These are phyloP conservation scores for Diaporthe sp. DNA, from an alignment of 2,329 filamentous ascomycete species.

Conservation along the genomic window DNA sequence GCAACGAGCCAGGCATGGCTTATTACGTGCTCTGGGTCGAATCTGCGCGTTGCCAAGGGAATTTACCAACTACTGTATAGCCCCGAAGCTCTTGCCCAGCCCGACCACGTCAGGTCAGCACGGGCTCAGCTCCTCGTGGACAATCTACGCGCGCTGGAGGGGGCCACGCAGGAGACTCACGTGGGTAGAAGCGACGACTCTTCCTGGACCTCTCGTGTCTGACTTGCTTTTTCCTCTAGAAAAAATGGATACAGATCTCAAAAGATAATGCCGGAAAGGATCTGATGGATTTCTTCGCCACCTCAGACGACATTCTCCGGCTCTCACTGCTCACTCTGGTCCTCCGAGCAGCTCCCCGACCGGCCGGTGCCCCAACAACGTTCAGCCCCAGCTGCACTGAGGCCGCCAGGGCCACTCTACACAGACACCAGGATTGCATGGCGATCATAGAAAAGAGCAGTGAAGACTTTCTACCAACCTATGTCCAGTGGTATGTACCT, in stretches of 20 bases:
- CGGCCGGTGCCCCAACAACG: neutral
- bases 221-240: neutral
- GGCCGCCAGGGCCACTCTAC: neutral
- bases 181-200: neutral
- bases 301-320: neutral
- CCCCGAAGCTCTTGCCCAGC: neutral
- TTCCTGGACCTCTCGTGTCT: neutral
- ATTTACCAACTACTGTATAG: neutral
- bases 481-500: neutral
- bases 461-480: neutral
- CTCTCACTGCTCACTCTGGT: neutral
- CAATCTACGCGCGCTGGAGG: neutral
- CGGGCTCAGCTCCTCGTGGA: neutral
- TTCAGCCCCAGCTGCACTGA: neutral
- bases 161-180: neutral
- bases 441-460: neutral
- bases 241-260: neutral
- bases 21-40: neutral
- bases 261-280: neutral
- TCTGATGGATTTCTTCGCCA: neutral
- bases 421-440: neutral
- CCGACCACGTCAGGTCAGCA: neutral
- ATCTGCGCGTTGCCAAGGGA: neutral
- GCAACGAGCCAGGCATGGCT: neutral
- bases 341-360: neutral